Evolutionary conservation across 768 basidiomycete genomes (phyloP).

Genomic region (Rhizopogon vesiculosus): DNA sequence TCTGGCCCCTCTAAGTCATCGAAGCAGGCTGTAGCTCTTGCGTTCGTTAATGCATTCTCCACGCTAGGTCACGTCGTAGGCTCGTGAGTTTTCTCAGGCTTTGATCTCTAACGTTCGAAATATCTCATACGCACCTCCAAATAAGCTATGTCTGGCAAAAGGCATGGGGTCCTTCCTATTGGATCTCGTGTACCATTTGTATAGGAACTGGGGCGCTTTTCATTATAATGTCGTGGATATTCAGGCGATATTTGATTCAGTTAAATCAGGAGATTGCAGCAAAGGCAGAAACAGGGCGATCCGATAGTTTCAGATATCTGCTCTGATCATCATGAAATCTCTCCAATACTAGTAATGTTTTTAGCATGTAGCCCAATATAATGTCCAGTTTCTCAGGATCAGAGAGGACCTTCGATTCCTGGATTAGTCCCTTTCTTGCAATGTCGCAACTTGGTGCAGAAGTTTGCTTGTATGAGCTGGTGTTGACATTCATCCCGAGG

Average conservation of each 20-base stretch:
- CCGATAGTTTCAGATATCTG: slow-evolving; percentile 42
- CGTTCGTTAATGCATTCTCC: slow-evolving; percentile 75
- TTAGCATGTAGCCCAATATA: slow-evolving; percentile 33
- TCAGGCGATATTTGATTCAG: slow-evolving; percentile 38
- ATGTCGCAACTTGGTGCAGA: slow-evolving; percentile 8
- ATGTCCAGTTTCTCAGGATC: slow-evolving; percentile 29
- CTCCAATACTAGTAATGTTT: slow-evolving; percentile 9
- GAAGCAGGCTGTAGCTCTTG: slow-evolving; percentile 88
- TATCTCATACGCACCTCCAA: slow-evolving; percentile 3
- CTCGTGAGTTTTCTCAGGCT: slow-evolving; percentile 59
- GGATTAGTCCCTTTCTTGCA: neutral
- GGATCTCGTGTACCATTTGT: slow-evolving; percentile 68
- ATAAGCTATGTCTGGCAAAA: slow-evolving; percentile 62
- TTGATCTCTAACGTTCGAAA: neutral
- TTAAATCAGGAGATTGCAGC: slow-evolving; percentile 37
- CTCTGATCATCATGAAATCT: slow-evolving; percentile 24
- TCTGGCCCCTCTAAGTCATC: slow-evolving; percentile 59
- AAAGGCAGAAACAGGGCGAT: slow-evolving; percentile 25
- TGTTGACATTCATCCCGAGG: slow-evolving; percentile 28
- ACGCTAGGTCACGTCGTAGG: slow-evolving; percentile 76
- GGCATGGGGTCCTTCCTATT: slow-evolving; percentile 68
- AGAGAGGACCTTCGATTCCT: neutral
- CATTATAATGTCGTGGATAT: slow-evolving; percentile 46
- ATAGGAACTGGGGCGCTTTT: slow-evolving; percentile 49
- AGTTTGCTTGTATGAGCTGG: slow-evolving; percentile 36